A percentile compares a stretch with the other conserved stretches of the same genome.
Conservation (phyloP, 2,329 filamentous ascomycete genomes). For the Paraconiothyrium sp. region DNA sequence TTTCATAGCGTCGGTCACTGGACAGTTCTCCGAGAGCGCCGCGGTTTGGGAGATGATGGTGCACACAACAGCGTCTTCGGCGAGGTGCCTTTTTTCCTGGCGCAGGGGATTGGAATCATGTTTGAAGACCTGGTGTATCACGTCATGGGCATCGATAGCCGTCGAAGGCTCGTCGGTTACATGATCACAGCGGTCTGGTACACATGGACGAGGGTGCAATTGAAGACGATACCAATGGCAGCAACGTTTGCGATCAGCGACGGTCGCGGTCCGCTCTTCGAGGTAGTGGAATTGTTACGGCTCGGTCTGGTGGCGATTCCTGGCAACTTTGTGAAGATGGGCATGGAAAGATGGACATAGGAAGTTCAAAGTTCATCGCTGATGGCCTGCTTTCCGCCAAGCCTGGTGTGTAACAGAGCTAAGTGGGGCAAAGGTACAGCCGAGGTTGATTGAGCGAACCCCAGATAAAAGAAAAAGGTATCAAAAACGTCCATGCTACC, state of each 20-base stretch:
- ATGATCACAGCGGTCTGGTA: background rate
- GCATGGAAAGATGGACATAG: background rate
- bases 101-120: background rate
- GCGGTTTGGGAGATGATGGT: background rate
- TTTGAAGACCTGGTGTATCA: background rate
- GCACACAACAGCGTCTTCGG: background rate
- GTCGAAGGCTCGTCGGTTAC: background rate
- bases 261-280: background rate
- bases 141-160: background rate
- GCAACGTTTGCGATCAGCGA: background rate
- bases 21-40: background rate
- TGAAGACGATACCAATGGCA: background rate
- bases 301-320: background rate
- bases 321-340: background rate
- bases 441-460: background rate
- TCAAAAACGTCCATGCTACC: background rate
- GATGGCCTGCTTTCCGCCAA: background rate
- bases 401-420: background rate
- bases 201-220: background rate
- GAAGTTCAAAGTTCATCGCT: background rate
- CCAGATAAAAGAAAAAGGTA: background rate
- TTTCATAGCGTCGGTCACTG: background rate
- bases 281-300: background rate
- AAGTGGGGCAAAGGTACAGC: background rate
- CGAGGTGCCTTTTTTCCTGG: background rate